phyloP scores from a whole-genome alignment of 192 early-diverging fungal genomes.

The Allomyces macrogynus region DNA sequence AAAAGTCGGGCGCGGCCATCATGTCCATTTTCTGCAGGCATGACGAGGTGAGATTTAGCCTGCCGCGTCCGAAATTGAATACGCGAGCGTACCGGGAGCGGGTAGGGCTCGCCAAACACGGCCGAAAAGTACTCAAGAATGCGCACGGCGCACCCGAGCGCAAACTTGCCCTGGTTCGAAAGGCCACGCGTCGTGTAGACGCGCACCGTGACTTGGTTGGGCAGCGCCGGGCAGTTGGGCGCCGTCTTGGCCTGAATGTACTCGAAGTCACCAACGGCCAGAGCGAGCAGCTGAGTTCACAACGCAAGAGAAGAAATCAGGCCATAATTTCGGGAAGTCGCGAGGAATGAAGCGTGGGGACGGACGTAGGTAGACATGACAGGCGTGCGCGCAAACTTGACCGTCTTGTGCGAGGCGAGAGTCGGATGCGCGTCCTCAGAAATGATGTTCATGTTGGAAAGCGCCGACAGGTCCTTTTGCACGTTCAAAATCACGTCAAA shows the following conservation, averaged over 20 bases:
- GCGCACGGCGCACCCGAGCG: conserved; percentile 41
- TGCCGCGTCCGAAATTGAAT: background rate
- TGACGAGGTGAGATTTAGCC: no score
- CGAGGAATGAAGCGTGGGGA: background rate
- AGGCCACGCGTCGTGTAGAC: conserved; percentile 47
- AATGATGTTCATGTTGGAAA: conserved; percentile 81
- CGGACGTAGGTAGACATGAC: conserved; percentile 82
- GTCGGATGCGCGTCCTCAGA: conserved; percentile 32
- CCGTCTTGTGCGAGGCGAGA: conserved; percentile 39
- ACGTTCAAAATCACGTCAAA: conserved; percentile 80
- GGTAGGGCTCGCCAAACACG: conserved; percentile 48
- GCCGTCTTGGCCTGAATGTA: conserved; percentile 40
- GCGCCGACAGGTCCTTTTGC: conserved; percentile 45
- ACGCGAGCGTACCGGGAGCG: conserved; percentile 23
- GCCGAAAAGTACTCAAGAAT: conserved; percentile 50
- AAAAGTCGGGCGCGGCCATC: conserved; percentile 62
- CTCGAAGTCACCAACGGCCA: conserved; percentile 57
- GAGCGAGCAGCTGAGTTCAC: conserved; percentile 71
- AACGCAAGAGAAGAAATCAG: no score
- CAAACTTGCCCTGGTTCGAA: conserved; percentile 42
- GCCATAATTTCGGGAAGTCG: no score
- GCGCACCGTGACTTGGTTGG: conserved; percentile 25
- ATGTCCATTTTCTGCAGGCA: conserved; percentile 49
- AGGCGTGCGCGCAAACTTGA: conserved; percentile 74
- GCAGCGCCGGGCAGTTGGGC: conserved; percentile 19